phyloP scores from a whole-genome alignment of 2,329 filamentous ascomycete species.

The Aureobasidium sp. region DNA sequence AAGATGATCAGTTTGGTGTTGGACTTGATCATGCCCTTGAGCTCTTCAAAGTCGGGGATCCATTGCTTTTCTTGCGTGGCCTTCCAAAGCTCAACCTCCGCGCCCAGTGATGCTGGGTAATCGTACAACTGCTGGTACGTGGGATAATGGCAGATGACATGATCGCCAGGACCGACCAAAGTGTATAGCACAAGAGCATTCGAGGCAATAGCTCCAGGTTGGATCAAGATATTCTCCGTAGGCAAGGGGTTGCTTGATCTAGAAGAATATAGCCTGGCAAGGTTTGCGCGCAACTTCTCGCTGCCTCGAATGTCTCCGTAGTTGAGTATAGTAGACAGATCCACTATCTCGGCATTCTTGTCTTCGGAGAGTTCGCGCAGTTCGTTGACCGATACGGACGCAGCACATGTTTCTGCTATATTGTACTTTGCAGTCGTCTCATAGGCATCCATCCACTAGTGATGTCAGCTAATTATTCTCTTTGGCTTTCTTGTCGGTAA shows the following conservation, averaged over 20 bases:
- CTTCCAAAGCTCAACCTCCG: constrained; percentile 71
- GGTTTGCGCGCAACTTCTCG: constrained; percentile 53
- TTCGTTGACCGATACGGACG: constrained; percentile 65
- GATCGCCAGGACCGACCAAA: constrained; percentile 42
- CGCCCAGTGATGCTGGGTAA: constrained; percentile 66
- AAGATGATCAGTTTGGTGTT: constrained; percentile 68
- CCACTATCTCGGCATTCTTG: constrained; percentile 35
- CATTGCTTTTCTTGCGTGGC: constrained; percentile 58
- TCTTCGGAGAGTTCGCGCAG: constrained; percentile 54
- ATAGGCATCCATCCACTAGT: constrained; percentile 52
- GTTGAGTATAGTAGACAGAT: constrained; percentile 54
- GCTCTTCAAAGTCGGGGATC: constrained; percentile 58
- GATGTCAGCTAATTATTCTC: constrained; percentile 15
- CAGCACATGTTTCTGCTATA: constrained; percentile 72
- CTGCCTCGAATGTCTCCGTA: constrained; percentile 71
- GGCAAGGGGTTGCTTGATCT: constrained; percentile 43
- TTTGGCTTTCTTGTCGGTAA: constrained; percentile 25
- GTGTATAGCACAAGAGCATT: constrained; percentile 75
- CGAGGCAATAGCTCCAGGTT: constrained; percentile 74
- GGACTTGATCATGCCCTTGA: constrained; percentile 56
- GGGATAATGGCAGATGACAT: neutral
- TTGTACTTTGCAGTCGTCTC: constrained; percentile 54
- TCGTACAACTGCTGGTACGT: constrained; percentile 76
- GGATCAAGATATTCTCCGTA: constrained; percentile 64
- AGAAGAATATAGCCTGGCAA: constrained; percentile 59